Evolutionary conservation across 2,329 filamentous ascomycete genomes (phyloP).

Genomic region (Botryosphaeria dothidea): DNA sequence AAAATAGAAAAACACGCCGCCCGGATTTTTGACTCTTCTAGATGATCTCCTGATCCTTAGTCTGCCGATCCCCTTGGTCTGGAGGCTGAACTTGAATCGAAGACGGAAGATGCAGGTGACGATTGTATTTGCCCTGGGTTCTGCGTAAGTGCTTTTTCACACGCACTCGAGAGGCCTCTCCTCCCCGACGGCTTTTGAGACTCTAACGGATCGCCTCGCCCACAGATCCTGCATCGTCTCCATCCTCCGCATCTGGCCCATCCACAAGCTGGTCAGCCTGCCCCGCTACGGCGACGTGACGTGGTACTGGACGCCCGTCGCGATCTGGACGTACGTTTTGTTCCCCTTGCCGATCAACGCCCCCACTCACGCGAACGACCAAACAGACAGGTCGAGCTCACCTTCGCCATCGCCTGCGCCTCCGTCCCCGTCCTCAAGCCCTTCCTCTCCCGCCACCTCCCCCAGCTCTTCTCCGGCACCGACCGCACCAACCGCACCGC

Average conservation of each 20-base stretch:
- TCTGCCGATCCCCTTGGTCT: constrained; percentile 2
- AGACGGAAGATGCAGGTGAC: neutral
- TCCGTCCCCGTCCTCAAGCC: constrained; percentile 8
- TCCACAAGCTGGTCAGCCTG: neutral
- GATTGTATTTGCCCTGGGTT: neutral
- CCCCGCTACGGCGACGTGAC: constrained; percentile 5
- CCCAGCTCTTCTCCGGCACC: neutral
- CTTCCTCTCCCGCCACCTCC: constrained; percentile 2
- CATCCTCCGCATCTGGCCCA: constrained; percentile 5
- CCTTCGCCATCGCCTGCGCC: constrained; percentile 11
- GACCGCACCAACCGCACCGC: neutral
- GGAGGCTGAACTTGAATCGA: neutral
- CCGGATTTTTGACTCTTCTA: neutral
- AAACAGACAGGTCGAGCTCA: neutral
- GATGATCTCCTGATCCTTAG: constrained; percentile 11
- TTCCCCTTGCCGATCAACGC: neutral
- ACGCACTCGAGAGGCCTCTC: too few species aligned
- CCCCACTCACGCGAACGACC: too few species aligned
- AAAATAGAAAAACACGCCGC: too few species aligned
- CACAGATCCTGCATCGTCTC: constrained; percentile 1
- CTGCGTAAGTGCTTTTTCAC: neutral
- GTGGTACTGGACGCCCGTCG: constrained; percentile 1
- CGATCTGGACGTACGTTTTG: neutral
- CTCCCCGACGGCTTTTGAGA: too few species aligned
- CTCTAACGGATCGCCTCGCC: too few species aligned